Evolutionary conservation across 805 yeast species (phyloP), one percentile per base, ranked within the genome.

Genomic region (Grigorovia jiainica): DNA sequence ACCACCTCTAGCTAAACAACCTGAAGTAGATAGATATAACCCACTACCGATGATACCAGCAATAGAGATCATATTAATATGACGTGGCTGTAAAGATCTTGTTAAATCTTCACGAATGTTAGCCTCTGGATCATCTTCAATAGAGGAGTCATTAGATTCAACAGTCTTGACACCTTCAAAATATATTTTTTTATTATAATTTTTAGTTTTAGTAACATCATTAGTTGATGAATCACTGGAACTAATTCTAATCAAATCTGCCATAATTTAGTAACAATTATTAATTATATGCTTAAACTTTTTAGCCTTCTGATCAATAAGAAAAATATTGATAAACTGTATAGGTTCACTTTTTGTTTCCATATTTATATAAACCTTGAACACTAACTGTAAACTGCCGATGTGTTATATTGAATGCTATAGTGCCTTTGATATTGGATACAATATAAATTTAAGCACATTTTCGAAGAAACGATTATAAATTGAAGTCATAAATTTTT

Each of bases 1-100:
- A 7, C 79, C 78, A 36, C 76, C 78, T 9, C 48, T 60, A 23
- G 66, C 64, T 40, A 77, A 61, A 9, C 78, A 65, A 33, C 66
- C 67, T 17, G 80, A 79, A 0, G 75, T 64, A 31, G 78, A 74
- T 29, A 78, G 64, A 54, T 75, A 78, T 25, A 78, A 61, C 50
- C 83, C 83, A 6, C 86, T 76, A 50, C 90, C 89, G 48, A 82
- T 81, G 44, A 81, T 72, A 27, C 87, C 86, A 43, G 86, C 89
- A 46, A 82, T 68, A 34, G 87, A 84, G 63, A 84, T 84, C 86
- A 82, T 79, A 46, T 80, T 78, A 50, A 84, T 62, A 58, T 84
- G 90, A 55, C 89, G 70, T 34, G 75, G 72, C 49, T 75, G 74
- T 42, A 80, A 66, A 29, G 43, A 40, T 35, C 49, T 44, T 5